Evolutionary conservation across 306 rosid genomes (phyloP).

Genomic region (Carpinus fangiana): DNA sequence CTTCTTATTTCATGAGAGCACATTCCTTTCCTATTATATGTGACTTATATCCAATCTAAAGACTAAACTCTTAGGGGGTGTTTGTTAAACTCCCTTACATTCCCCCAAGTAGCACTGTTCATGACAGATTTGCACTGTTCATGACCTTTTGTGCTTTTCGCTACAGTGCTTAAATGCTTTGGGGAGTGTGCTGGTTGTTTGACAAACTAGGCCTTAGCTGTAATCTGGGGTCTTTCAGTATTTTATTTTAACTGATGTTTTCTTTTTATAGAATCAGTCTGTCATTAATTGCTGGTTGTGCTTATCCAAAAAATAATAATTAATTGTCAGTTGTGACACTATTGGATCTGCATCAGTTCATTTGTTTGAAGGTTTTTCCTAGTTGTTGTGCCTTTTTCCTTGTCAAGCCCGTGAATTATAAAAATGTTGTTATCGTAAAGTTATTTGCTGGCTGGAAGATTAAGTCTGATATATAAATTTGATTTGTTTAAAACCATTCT

Average conservation of each 20-base stretch:
- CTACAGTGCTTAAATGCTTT: too few species aligned
- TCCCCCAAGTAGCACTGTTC: too few species aligned
- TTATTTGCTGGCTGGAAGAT: neutral
- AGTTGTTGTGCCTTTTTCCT: neutral
- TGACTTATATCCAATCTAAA: neutral
- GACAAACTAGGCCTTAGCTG: too few species aligned
- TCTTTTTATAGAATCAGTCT: neutral
- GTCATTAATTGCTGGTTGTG: neutral
- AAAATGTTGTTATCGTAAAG: neutral
- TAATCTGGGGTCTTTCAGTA: neutral
- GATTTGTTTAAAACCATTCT: neutral
- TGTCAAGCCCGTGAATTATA: neutral
- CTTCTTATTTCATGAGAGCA: neutral
- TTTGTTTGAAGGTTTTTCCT: neutral
- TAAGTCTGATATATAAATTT: neutral
- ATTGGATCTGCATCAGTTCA: neutral
- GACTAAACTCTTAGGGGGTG: conserved; percentile 1
- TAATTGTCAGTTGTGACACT: neutral
- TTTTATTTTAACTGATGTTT: neutral
- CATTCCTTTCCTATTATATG: neutral
- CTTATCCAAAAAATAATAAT: too few species aligned
- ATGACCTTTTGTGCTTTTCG: too few species aligned
- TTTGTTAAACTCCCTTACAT: too few species aligned
- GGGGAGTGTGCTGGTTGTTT: too few species aligned
- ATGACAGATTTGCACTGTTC: too few species aligned